phyloP scores from a whole-genome alignment of 257 asterid species.

The Ballota nigra region DNA sequence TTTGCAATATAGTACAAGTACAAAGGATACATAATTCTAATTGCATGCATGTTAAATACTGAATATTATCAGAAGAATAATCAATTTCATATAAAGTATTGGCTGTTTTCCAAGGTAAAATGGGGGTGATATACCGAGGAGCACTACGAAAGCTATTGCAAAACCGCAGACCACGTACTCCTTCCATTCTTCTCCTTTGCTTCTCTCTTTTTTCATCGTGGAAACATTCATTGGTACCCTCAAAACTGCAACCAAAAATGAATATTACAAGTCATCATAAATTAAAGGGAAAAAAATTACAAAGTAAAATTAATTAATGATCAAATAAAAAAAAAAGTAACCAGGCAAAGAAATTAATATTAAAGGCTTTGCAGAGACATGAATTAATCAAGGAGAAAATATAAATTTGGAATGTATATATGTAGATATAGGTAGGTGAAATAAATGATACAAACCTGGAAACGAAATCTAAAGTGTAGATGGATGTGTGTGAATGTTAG shows the following conservation, averaged over 20 bases:
- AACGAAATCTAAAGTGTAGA: background rate
- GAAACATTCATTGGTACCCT: background rate
- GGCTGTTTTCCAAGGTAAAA: no score
- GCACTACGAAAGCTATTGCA: conserved; percentile 17
- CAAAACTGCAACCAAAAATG: conserved; percentile 1
- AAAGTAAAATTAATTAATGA: background rate
- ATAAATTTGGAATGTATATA: background rate
- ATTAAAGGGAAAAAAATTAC: no score
- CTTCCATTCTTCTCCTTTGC: conserved; percentile 8
- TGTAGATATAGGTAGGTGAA: no score
- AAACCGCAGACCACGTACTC: conserved; percentile 15
- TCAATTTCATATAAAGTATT: background rate
- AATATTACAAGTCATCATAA: background rate
- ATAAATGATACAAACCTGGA: background rate
- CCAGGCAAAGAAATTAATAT: background rate
- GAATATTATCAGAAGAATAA: no score
- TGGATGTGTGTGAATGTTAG: conserved; percentile 1
- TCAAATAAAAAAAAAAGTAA: background rate
- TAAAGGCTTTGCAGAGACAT: no score
- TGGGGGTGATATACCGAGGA: conserved; percentile 14
- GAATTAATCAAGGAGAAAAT: background rate
- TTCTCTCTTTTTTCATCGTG: background rate
- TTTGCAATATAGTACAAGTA: no score
- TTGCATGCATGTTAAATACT: no score
- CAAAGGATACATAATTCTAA: no score